Conservation (phyloP, 495 filamentous ascomycete genomes). For the Collariella sp. region DNA sequence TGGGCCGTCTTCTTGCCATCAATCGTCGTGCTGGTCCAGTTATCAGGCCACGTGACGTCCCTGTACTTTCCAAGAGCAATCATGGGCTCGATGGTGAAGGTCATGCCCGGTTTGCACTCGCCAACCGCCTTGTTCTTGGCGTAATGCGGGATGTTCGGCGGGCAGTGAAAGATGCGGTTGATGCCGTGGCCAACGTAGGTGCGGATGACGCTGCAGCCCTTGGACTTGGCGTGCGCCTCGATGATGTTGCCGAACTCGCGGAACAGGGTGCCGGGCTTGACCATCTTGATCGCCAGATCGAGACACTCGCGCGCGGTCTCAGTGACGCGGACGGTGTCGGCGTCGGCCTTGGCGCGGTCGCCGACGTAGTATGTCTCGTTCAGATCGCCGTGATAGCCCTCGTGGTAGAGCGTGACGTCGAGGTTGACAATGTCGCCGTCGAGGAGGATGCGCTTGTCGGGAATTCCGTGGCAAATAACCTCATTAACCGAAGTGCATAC, state of each 20-base stretch:
- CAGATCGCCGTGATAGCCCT: constrained; percentile 78
- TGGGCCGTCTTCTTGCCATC: constrained; percentile 79
- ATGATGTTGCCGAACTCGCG: constrained; percentile 76
- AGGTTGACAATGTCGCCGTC: constrained; percentile 89
- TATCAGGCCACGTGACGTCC: constrained; percentile 82
- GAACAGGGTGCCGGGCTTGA: constrained; percentile 82
- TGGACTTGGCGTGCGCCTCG: constrained; percentile 74
- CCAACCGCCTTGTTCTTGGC: constrained; percentile 87
- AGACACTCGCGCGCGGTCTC: constrained; percentile 75
- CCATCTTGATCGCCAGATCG: constrained; percentile 72
- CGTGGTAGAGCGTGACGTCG: constrained; percentile 80
- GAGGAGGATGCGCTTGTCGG: constrained; percentile 65
- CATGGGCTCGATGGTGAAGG: constrained; percentile 92
- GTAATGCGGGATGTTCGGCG: constrained; percentile 82
- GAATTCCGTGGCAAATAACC: constrained; percentile 91
- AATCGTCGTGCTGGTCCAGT: constrained; percentile 79
- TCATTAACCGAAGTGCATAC: constrained; percentile 95
- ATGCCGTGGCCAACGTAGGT: constrained; percentile 89
- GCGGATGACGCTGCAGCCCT: constrained; percentile 72
- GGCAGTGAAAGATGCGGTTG: constrained; percentile 75
- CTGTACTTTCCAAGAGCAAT: constrained; percentile 71
- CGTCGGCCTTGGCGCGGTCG: constrained; percentile 60
- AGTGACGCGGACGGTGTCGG: constrained; percentile 75
- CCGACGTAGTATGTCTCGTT: constrained; percentile 93
- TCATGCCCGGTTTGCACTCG: constrained; percentile 80